Evolutionary conservation across 2,329 filamentous ascomycete genomes (phyloP).

Genomic region (Cylindrodendrum hubeiense): DNA sequence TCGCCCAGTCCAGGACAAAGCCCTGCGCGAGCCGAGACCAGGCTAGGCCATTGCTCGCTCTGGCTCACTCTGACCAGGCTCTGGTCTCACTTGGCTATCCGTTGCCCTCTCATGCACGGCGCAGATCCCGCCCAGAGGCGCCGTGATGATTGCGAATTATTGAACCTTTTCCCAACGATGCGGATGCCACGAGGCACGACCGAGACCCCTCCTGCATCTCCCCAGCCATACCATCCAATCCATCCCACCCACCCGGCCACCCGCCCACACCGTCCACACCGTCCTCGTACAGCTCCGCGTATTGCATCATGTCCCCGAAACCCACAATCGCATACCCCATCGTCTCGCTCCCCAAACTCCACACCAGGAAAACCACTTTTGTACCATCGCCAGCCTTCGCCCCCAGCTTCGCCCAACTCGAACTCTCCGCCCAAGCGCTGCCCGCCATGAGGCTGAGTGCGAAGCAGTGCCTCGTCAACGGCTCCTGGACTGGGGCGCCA

Average conservation of each 20-base stretch:
- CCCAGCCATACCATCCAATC: neutral
- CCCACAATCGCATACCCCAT: neutral
- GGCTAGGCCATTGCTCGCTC: neutral
- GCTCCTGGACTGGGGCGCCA: neutral
- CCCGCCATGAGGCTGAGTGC: constrained; percentile 20
- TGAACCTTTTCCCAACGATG: constrained; percentile 8
- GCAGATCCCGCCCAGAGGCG: constrained; percentile 6
- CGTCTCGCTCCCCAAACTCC: neutral
- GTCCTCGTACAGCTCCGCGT: constrained; percentile 1
- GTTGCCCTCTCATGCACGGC: constrained; percentile 2
- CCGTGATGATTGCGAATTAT: constrained; percentile 14
- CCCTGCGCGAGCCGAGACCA: neutral
- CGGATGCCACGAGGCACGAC: constrained; percentile 1
- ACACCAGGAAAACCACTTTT: neutral
- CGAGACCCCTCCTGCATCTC: neutral
- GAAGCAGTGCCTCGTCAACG: constrained; percentile 17
- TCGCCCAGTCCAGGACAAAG: neutral
- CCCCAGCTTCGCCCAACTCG: neutral
- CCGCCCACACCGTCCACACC: neutral
- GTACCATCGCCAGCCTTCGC: neutral
- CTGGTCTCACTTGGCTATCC: neutral
- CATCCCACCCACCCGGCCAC: neutral
- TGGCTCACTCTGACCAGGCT: neutral
- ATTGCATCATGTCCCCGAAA: neutral
- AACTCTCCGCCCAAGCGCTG: neutral